Conservation (phyloP, 2,329 filamentous ascomycete species). For the Thelonectria blattea region DNA sequence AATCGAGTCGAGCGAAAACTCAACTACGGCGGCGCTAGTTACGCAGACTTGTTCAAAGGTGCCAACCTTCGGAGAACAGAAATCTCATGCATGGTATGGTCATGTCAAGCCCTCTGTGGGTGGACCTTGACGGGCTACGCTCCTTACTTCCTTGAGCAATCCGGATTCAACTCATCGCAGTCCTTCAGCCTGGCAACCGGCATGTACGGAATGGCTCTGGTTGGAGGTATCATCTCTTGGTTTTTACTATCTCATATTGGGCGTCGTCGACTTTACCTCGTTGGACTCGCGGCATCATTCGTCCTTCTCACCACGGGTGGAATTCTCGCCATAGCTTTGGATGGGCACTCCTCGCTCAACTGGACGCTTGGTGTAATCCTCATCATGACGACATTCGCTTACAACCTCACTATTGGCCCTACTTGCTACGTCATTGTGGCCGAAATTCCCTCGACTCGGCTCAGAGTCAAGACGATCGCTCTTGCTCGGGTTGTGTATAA, state of each 20-base stretch:
- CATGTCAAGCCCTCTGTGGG: constrained; percentile 46
- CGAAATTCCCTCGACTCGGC: constrained; percentile 75
- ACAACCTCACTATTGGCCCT: constrained; percentile 81
- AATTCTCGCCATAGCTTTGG: constrained; percentile 67
- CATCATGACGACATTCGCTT: constrained; percentile 75
- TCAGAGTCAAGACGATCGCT: constrained; percentile 85
- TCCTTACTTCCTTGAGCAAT: constrained; percentile 51
- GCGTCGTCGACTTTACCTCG: constrained; percentile 72
- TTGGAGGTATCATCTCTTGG: constrained; percentile 65
- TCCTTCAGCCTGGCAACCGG: background rate
- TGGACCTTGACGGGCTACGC: constrained; percentile 45
- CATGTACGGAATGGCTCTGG: constrained; percentile 62
- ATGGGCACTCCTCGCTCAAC: constrained; percentile 51
- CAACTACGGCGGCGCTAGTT: constrained; percentile 30
- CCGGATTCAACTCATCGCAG: constrained; percentile 41
- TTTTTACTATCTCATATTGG: constrained; percentile 52
- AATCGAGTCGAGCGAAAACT: constrained; percentile 22
- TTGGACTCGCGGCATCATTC: constrained; percentile 70
- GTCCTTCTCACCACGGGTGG: constrained; percentile 77
- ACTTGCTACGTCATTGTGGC: constrained; percentile 83
- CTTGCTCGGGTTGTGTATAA: constrained; percentile 63
- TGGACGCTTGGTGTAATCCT: constrained; percentile 73
- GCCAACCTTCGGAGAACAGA: constrained; percentile 51
- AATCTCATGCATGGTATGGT: constrained; percentile 44
- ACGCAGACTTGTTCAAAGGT: constrained; percentile 54